Percentiles rank a stretch among this genome's conserved stretches.
Conservation (phyloP, 805 yeast species). For the Candida pseudoglaebosa region DNA sequence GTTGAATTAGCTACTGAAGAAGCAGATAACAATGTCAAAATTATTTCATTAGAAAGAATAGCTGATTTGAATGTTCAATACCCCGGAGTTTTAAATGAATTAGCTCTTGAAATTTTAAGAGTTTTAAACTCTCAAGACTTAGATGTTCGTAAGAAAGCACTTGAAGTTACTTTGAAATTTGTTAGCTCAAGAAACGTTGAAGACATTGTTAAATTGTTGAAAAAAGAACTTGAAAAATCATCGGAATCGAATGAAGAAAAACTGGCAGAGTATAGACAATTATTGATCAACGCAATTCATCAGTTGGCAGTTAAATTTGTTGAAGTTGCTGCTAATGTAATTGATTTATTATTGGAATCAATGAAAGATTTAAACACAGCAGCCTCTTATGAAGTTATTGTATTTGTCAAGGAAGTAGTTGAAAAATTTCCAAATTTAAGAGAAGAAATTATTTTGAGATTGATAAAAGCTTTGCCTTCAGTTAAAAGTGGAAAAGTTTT, state of each 20-base stretch:
- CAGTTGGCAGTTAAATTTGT: constrained; percentile 81
- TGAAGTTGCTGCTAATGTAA: constrained; percentile 89
- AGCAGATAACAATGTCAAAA: constrained; percentile 91
- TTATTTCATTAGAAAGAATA: constrained; percentile 85
- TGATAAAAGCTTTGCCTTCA: constrained; percentile 56
- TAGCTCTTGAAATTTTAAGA: constrained; percentile 80
- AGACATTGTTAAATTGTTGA: constrained; percentile 86
- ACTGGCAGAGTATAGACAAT: constrained; percentile 80
- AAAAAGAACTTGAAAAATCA: constrained; percentile 82
- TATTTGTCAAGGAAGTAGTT: constrained; percentile 91
- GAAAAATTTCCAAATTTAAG: constrained; percentile 86
- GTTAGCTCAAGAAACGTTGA: constrained; percentile 87
- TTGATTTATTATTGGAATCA: constrained; percentile 81
- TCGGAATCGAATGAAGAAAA: constrained; percentile 72
- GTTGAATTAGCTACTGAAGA: constrained; percentile 87
- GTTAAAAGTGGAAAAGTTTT: constrained; percentile 86
- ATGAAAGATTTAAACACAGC: constrained; percentile 78
- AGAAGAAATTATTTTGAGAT: constrained; percentile 55
- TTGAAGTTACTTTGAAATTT: constrained; percentile 76
- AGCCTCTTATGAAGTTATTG: constrained; percentile 84
- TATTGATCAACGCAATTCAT: constrained; percentile 84
- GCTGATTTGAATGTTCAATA: constrained; percentile 66
- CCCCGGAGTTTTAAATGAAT: constrained; percentile 81
- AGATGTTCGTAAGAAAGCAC: constrained; percentile 85
- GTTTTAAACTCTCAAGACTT: constrained; percentile 84